phyloP scores from a whole-genome alignment of 2,329 filamentous ascomycete species.

The Elsinoe necatrix region DNA sequence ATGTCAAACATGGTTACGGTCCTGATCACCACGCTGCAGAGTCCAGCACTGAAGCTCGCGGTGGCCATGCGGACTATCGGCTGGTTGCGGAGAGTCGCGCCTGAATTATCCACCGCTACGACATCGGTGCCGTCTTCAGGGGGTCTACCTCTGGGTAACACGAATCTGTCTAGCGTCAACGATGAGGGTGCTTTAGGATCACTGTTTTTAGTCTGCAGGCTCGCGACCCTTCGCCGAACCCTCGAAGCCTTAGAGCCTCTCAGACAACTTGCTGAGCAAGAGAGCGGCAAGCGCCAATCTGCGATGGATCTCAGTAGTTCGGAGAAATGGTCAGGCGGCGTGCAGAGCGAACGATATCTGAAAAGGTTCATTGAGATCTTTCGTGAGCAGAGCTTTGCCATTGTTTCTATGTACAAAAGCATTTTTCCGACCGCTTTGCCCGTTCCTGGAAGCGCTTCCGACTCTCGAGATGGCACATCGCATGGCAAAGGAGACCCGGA shows the following conservation, averaged over 20 bases:
- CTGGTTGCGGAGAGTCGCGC: constrained; percentile 79
- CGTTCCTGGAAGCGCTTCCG: constrained; percentile 24
- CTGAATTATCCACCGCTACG: constrained; percentile 51
- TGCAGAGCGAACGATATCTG: constrained; percentile 87
- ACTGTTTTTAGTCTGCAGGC: constrained; percentile 77
- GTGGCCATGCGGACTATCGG: constrained; percentile 83
- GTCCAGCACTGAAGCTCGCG: constrained; percentile 75
- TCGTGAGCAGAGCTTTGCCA: constrained; percentile 91
- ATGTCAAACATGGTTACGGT: constrained; percentile 85
- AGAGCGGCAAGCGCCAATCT: constrained; percentile 37
- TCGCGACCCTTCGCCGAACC: constrained; percentile 69
- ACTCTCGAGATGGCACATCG: background rate
- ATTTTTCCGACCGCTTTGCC: constrained; percentile 62
- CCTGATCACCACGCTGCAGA: constrained; percentile 67
- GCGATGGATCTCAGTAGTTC: background rate
- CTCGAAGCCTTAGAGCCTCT: constrained; percentile 78
- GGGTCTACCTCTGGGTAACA: background rate
- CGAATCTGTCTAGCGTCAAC: constrained; percentile 18
- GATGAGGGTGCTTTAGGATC: constrained; percentile 64
- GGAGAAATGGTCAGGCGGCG: constrained; percentile 54
- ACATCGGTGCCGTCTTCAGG: background rate
- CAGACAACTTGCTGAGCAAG: constrained; percentile 81
- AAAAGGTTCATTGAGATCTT: constrained; percentile 97
- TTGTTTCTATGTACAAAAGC: constrained; percentile 87
- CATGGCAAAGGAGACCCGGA: background rate